Percentiles rank a stretch among this genome's conserved stretches.
Evolutionary conservation across 2,329 filamentous ascomycete species (phyloP).

Genomic region (Sordariomycetes sp.): DNA sequence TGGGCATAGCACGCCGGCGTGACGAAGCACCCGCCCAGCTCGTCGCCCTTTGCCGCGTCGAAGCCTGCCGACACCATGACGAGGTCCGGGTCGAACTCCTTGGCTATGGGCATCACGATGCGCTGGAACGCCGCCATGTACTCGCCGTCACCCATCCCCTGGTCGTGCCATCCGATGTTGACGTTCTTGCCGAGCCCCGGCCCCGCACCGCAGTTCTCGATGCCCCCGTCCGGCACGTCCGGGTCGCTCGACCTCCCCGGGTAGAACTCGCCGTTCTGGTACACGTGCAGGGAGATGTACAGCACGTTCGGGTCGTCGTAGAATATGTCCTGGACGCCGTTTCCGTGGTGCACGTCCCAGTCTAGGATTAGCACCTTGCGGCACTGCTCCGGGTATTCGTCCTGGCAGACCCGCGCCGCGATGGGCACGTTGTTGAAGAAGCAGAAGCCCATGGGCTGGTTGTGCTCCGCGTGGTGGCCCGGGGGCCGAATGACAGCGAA

Average conservation of each 20-base stretch:
- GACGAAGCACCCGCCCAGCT: constrained; percentile 85
- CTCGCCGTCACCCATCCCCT: constrained; percentile 88
- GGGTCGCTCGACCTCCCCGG: constrained; percentile 50
- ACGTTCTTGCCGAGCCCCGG: constrained; percentile 46
- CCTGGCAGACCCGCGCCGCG: constrained; percentile 76
- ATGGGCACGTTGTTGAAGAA: constrained; percentile 97
- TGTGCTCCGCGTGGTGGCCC: constrained; percentile 84
- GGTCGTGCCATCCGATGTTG: constrained; percentile 54
- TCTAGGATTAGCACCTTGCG: constrained; percentile 88
- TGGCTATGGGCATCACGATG: constrained; percentile 90
- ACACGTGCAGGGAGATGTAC: constrained; percentile 91
- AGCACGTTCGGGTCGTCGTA: constrained; percentile 90
- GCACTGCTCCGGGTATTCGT: constrained; percentile 65
- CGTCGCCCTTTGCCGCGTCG: constrained; percentile 86
- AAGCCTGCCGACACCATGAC: constrained; percentile 95
- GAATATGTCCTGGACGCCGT: constrained; percentile 92
- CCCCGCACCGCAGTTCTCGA: constrained; percentile 44
- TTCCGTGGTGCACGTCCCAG: constrained; percentile 76
- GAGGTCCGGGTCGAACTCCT: constrained; percentile 85
- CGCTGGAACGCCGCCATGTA: constrained; percentile 95
- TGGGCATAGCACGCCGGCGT: constrained; percentile 86
- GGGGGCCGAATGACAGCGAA: constrained; percentile 93
- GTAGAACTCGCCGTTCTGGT: constrained; percentile 73
- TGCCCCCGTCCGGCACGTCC: constrained; percentile 44
- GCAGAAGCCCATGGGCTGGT: constrained; percentile 85